Evolutionary conservation across 768 basidiomycete species (phyloP), one percentile per base, ranked within the genome.

Genomic region (Amanita pallidorosea): DNA sequence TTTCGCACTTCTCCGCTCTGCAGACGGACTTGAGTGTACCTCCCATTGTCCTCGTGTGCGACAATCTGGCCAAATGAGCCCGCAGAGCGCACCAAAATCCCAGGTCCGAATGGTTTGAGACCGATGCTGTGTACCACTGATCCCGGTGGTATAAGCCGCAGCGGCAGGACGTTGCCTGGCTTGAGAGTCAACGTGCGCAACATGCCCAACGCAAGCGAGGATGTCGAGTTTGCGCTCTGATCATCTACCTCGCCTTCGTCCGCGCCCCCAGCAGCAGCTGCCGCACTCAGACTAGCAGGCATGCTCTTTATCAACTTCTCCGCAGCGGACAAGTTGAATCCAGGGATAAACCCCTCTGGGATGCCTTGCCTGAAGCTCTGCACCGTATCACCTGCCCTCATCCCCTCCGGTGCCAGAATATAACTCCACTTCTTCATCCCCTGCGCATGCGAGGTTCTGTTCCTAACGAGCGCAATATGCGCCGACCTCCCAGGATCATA

Each of bases 401-500:
- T 67, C 5, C 89, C 92, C 55, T 94, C 91, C 6, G 88, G 83
- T 2, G 96, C 93, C 41, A 98, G 70, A 60, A 99, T 93, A 63
- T 99, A 99, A 60, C 81, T 86, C 82, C 86, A 95, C 58, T 70
- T 75, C 54, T 75, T 70, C 53, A 52, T 64, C 1, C 79, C 85
- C 54, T 75, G 70, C 29, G 77, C 72, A 7, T 62, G 63, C 3
- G 73, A 63, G 56, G 81, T 71, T 45, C 83, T 72, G 61, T 79
- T 83, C 61, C 74, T 75, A 61, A 97, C 62, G 53, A 99, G 76
- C 2, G 96, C 95, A 61, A 99, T 95, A 64, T 99, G 96, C 6
- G 89, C 91, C 33, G 84, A 88, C 40, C 96, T 77, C 4, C 88
- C 88, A 0, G 96, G 96, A 70, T 98, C 96, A 61, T 95, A 99